A percentile compares a stretch with the other conserved stretches of the same genome.
phyloP scores from a whole-genome alignment of 805 yeast species.

The Hanseniaspora vineae region DNA sequence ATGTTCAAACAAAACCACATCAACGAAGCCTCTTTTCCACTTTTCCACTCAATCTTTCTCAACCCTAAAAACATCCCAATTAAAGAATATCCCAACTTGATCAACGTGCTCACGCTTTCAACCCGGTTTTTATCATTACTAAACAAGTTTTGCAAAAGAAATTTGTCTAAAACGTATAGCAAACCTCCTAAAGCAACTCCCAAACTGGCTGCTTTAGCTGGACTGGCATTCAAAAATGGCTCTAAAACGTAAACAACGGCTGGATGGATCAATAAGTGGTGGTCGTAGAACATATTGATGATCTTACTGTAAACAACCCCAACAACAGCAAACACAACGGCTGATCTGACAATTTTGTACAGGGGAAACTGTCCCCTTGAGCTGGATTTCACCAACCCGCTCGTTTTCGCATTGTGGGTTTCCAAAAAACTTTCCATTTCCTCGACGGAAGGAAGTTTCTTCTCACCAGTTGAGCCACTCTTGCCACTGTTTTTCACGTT shows the following conservation, averaged over 20 bases:
- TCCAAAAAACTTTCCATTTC: background rate
- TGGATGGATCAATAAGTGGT: background rate
- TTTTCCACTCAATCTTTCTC: slow-evolving; percentile 55
- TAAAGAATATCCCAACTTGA: slow-evolving; percentile 42
- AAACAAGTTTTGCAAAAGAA: background rate
- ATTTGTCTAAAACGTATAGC: slow-evolving; percentile 4
- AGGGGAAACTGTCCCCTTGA: background rate
- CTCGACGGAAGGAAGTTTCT: background rate
- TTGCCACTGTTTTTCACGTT: background rate
- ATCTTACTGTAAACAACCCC: background rate
- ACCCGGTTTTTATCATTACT: slow-evolving; percentile 10
- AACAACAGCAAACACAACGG: background rate
- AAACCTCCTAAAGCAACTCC: background rate
- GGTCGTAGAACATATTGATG: background rate
- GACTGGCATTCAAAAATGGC: background rate
- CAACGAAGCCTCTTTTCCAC: slow-evolving; percentile 49
- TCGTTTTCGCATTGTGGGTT: background rate
- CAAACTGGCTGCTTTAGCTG: background rate
- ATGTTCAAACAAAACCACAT: slow-evolving; percentile 53
- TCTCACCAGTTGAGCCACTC: background rate
- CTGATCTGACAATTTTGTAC: background rate
- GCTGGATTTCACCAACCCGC: background rate
- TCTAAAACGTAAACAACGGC: background rate
- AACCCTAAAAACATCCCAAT: slow-evolving; percentile 63
- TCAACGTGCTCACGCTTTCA: slow-evolving; percentile 10